These are phyloP conservation scores for Beauveria brongniartii DNA, from an alignment of 2,329 filamentous ascomycete species.

Conservation along the genomic window DNA sequence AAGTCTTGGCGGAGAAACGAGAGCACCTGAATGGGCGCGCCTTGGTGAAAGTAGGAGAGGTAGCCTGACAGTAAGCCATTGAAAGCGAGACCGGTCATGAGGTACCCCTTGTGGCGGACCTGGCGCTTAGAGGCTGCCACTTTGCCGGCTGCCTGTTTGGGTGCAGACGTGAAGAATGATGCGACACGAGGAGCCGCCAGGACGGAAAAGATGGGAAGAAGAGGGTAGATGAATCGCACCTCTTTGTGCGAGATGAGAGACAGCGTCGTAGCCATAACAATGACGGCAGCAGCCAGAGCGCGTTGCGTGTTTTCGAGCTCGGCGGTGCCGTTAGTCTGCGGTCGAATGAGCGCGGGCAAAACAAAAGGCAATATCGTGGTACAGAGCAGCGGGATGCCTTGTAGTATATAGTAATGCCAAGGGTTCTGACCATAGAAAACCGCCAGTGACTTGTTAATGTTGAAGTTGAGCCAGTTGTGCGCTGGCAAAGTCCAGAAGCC, in stretches of 20 bases:
- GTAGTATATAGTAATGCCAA: conserved; percentile 86
- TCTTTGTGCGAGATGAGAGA: conserved; percentile 91
- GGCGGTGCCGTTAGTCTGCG: conserved; percentile 27
- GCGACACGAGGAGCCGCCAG: conserved; percentile 62
- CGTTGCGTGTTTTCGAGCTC: conserved; percentile 18
- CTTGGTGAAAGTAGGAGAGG: conserved; percentile 68
- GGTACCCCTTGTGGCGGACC: conserved; percentile 45
- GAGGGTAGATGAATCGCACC: conserved; percentile 90
- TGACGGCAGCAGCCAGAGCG: conserved; percentile 47
- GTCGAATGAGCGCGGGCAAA: conserved; percentile 53
- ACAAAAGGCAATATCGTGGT: conserved; percentile 77
- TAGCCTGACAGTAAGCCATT: conserved; percentile 70
- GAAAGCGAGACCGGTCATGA: conserved; percentile 49
- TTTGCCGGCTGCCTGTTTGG: conserved; percentile 20
- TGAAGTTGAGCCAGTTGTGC: conserved; percentile 81
- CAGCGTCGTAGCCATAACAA: conserved; percentile 53
- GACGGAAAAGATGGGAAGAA: conserved; percentile 79
- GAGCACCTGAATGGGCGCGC: conserved; percentile 68
- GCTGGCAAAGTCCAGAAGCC: conserved; percentile 82
- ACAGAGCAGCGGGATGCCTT: conserved; percentile 80
- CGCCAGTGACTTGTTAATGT: conserved; percentile 77
- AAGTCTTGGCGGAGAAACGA: conserved; percentile 69
- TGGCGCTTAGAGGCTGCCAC: conserved; percentile 20
- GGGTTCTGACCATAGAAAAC: conserved; percentile 89
- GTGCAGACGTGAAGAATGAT: conserved; percentile 50